Evolutionary conservation across 129 eudicot genomes (phyloP), one percentile per base, ranked within the genome.

Genomic region (Helichrysum umbraculigerum): DNA sequence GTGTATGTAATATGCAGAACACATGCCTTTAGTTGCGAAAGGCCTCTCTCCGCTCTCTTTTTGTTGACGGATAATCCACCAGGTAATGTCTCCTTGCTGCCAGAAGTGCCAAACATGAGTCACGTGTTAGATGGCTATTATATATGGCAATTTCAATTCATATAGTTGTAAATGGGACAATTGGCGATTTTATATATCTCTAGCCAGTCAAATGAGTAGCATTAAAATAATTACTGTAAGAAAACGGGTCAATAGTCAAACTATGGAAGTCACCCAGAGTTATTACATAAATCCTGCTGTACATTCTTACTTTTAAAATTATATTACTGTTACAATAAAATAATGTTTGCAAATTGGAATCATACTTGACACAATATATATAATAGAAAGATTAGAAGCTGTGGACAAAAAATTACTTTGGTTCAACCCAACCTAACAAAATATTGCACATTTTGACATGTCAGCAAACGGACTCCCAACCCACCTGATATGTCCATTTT

Each of bases 61-160:
- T 78, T 86, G 72, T 95, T 95, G 68, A 95, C 97, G 0, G 96
- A 95, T 25, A 87, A 56, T 35, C 99, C 99, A 74, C 99, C 99
- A 20, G 96, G 88, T 61, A 81, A 73, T 5, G 97, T 95, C 87
- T 95, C 99, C 81, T 91, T 91, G 86, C 99, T 95, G 91, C 83
- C 81, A 44, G 12, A 34, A 10, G 52, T 44, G 52, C 52, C 54
- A 74, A 62, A 85, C 82, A 80, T 64, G 32, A 63, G n/a, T 35
- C 35, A 12, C 30, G 12, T 16, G 63, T 47, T 47, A 47, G 54
- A 47, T 47, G 17, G 6, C 16, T 47, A 47, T 41, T 47, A 47
- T 1, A 47, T 12, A 47, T 10, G 17, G 17, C 16, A 47, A 47
- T 47, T 47, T 11, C 16, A 47, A 47, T 47, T 41, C 47, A 41